Evolutionary conservation across 257 asterid species (phyloP), one percentile per base, ranked within the genome.

Genomic region (Craterostigma plantagineum): DNA sequence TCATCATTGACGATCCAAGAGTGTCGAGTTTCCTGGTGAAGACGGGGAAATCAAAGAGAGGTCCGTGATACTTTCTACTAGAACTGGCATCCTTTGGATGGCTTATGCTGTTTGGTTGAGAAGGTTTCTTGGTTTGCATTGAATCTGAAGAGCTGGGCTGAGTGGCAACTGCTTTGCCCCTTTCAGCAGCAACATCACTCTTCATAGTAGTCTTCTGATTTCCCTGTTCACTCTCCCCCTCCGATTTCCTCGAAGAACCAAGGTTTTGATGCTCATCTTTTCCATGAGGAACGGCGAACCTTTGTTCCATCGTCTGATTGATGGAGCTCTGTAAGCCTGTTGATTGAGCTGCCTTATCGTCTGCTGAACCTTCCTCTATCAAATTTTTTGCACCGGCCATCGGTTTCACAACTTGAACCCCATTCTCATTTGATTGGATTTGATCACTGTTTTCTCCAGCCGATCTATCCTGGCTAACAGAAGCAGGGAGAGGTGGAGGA

Each of bases 31-130:
- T 84, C 57, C 99, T 72, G 44, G 93, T 90, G 68, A 90, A 90
- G 50, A 69, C 83, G 7, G 96, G 96, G 60, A 90, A 90, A 73
- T 90, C 99, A 53, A 84, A 90, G 55, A 90, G 61, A 49, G 99
- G 99, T 33, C 99, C 99, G 9, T 90, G 96, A 68, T 90, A 90
- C 63, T 90, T 90, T 59, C 92, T 71, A 30, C 71, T 60, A 23
- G 92, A 60, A 64, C 76, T 64, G 14, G 71, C 64, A 61, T 80
- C 93, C 73, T 77, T 84, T 18, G 81, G 69, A 52, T 75, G 99
- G 56, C 61, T 14, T 40, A 68, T 43, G 63, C 47, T 65, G 60
- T 74, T 69, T 14, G 73, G 66, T 58, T 75, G 94, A 37, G 55
- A 51, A 40, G 92, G 70, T 65, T 69, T 77, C 69, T 73, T 79